These are phyloP conservation scores for Laburnicola sp. DNA, from an alignment of 2,329 filamentous ascomycete genomes.

Conservation along the genomic window DNA sequence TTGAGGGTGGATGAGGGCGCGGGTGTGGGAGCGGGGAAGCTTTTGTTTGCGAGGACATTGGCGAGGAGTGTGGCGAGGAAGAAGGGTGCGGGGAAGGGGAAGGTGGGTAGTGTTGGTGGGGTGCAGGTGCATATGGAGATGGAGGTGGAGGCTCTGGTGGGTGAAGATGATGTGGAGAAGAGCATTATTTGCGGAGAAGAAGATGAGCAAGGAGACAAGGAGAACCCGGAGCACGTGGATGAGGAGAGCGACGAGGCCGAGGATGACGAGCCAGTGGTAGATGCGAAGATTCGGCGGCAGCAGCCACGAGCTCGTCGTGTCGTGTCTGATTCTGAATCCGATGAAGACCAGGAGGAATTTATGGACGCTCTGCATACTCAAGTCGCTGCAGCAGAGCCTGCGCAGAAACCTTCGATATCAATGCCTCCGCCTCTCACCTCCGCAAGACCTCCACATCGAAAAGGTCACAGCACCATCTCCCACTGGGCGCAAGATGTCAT, in stretches of 20 bases:
- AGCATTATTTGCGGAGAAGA: conserved; percentile 38
- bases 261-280: conserved; percentile 36
- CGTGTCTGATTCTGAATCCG: conserved; percentile 31
- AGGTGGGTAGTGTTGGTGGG: conserved; percentile 19
- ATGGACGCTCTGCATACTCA: conserved; percentile 1
- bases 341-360: conserved; percentile 20
- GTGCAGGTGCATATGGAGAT: conserved; percentile 9
- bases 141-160: conserved; percentile 12
- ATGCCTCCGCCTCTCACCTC: conserved; percentile 22
- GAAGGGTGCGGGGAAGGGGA: conserved; percentile 14
- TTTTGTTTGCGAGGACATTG: conserved; percentile 34
- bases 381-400: background rate
- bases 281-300: conserved; percentile 20
- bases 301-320: conserved; percentile 21
- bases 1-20: conserved; percentile 13
- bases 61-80: conserved; percentile 33
- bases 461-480: conserved; percentile 32
- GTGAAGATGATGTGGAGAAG: conserved; percentile 32
- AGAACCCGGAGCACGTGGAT: conserved; percentile 7
- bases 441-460: conserved; percentile 27
- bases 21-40: conserved; percentile 15
- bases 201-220: conserved; percentile 16
- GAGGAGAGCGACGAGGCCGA: conserved; percentile 21
- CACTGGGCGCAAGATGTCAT: conserved; percentile 40
- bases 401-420: background rate